Conservation (phyloP, 352 stramenopile genomes). For the Elongisporangium prolatum region DNA sequence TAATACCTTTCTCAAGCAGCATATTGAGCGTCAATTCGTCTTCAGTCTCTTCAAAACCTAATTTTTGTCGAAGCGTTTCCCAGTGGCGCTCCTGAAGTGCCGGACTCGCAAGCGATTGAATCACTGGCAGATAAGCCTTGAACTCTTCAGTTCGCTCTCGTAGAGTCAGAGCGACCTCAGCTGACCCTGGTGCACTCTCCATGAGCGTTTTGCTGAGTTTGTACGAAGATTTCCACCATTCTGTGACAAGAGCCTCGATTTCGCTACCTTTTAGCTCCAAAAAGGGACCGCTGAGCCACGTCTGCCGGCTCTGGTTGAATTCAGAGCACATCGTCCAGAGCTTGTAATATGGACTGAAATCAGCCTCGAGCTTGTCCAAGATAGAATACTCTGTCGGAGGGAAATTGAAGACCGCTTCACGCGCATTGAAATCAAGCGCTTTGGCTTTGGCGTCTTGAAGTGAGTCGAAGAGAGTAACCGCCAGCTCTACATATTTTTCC, state of each 20-base stretch:
- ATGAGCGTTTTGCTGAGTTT: conserved; percentile 90
- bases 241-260: conserved; percentile 88
- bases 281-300: conserved; percentile 92
- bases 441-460: conserved; percentile 90
- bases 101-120: conserved; percentile 88
- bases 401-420: conserved; percentile 93
- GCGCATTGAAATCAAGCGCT: conserved; percentile 89
- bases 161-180: conserved; percentile 83
- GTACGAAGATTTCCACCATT: conserved; percentile 93
- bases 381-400: conserved; percentile 89
- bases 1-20: conserved; percentile 79
- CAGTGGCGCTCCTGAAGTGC: conserved; percentile 92
- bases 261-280: conserved; percentile 84
- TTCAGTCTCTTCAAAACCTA: conserved; percentile 84
- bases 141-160: conserved; percentile 92
- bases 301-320: conserved; percentile 88
- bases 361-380: conserved; percentile 74
- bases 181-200: conserved; percentile 83
- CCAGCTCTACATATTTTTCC: conserved; percentile 88
- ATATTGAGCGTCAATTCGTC: conserved; percentile 83
- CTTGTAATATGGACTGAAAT: conserved; percentile 91
- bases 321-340: conserved; percentile 95
- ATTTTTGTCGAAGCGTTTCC: conserved; percentile 85
- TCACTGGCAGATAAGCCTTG: conserved; percentile 88
- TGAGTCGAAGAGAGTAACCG: conserved; percentile 84